Evolutionary conservation across 768 basidiomycete species (phyloP), one percentile per base, ranked within the genome.

Genomic region (Macrolepiota albuminosa): DNA sequence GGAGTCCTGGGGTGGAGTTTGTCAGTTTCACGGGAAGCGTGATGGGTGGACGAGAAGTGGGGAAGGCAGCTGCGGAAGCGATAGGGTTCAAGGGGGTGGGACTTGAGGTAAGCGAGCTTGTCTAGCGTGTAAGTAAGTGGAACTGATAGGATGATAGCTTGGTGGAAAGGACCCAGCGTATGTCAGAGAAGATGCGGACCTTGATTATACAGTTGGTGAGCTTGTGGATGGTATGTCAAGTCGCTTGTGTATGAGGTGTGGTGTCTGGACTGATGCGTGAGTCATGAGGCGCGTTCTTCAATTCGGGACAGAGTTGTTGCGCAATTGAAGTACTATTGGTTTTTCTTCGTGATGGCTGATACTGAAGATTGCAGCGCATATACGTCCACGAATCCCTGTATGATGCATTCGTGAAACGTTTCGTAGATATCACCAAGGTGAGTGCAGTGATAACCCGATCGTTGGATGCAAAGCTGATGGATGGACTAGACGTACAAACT

Each of bases 81-180:
- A 65, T 70, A 2, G 86, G 86, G 0, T 95, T 98, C 77, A 96
- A 92, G 63, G 91, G 91, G 5, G 90, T 94, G 18, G 91, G 82
- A 0, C 78, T 97, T 36, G 95, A 97, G 81, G 90, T 89, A 66
- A 13, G 69, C 65, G 13, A 18, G 31, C 52, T 49, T n/a, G 40
- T 36, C n/a, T 40, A 26, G n/a, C 40, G 6, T 29, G 50, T 18
- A 29, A 9, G 31, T n/a, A 18, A 47, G 14, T 13, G 26, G 33
- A 37, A 3, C 13, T 56, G 11, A 56, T 33, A 33, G 21, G 47
- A 16, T 34, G 21, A 50, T 63, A 93, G 90, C 84, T 99, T 16
- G 97, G 97, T 2, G 97, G 97, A 1, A 98, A 99, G 72, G 97
- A 99, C 68, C 94, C 97, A 2, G 97, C 96, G 2, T 99, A 98